Percentiles rank a stretch among this genome's conserved stretches.
phyloP scores from a whole-genome alignment of 176 grass and related monocot species.

The Musa schizocarpa region DNA sequence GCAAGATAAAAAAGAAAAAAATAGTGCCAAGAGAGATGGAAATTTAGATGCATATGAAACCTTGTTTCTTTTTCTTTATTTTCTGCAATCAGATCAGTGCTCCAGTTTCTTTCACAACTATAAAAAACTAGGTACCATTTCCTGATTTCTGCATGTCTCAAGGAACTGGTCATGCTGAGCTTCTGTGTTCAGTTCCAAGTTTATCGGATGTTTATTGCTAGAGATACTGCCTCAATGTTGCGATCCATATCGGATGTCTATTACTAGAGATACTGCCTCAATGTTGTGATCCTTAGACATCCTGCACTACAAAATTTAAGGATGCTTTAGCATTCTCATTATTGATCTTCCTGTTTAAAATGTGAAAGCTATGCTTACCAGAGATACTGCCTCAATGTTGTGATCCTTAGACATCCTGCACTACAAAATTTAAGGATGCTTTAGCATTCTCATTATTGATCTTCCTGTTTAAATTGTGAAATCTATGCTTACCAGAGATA shows the following conservation, averaged over 20 bases:
- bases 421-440: background rate
- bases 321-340: background rate
- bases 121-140: too few species aligned
- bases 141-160: too few species aligned
- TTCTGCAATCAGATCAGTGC: background rate
- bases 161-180: too few species aligned
- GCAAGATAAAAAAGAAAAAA: too few species aligned
- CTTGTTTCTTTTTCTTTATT: background rate
- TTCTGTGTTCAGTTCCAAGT: background rate
- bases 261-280: background rate
- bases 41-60: background rate
- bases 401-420: background rate
- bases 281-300: background rate
- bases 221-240: background rate
- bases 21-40: too few species aligned
- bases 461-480: too few species aligned
- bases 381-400: too few species aligned
- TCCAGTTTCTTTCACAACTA: too few species aligned
- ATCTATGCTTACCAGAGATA: too few species aligned
- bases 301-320: background rate
- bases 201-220: too few species aligned
- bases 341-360: too few species aligned
- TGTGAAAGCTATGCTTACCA: too few species aligned
- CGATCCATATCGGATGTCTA: background rate
- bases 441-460: background rate